A percentile compares a stretch with the other conserved stretches of the same genome.
Conservation (phyloP, 345 rosid genomes). For the Eucalyptus cloeziana region DNA sequence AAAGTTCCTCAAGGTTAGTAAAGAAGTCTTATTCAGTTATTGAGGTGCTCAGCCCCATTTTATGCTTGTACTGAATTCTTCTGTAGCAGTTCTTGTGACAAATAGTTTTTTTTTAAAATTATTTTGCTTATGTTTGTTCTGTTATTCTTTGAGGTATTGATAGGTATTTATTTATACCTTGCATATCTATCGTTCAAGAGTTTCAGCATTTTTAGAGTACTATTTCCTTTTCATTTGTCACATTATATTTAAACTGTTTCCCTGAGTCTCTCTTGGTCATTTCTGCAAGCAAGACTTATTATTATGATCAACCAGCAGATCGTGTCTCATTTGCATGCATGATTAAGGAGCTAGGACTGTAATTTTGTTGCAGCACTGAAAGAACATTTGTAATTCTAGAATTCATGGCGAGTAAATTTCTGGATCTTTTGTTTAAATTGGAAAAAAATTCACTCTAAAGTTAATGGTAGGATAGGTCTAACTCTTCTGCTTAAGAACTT, state of each 20-base stretch:
- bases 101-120: background rate
- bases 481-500: background rate
- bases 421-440: background rate
- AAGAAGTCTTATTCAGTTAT: background rate
- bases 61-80: background rate
- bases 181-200: background rate
- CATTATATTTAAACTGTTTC: background rate
- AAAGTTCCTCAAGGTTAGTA: constrained; percentile 57
- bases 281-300: background rate
- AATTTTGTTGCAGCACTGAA: background rate
- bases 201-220: background rate
- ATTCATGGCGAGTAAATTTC: background rate
- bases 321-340: background rate
- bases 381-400: background rate
- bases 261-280: background rate
- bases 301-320: background rate
- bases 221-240: background rate
- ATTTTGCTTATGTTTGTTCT: background rate
- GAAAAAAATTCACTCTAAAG: background rate
- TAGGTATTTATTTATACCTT: background rate
- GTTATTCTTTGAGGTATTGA: background rate
- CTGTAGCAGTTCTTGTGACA: background rate
- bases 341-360: background rate
- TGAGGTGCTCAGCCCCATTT: background rate
- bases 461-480: background rate